Percentiles rank a stretch among this genome's conserved stretches.
Conservation (phyloP, 345 rosid species). For the Bruguiera sexangula region DNA sequence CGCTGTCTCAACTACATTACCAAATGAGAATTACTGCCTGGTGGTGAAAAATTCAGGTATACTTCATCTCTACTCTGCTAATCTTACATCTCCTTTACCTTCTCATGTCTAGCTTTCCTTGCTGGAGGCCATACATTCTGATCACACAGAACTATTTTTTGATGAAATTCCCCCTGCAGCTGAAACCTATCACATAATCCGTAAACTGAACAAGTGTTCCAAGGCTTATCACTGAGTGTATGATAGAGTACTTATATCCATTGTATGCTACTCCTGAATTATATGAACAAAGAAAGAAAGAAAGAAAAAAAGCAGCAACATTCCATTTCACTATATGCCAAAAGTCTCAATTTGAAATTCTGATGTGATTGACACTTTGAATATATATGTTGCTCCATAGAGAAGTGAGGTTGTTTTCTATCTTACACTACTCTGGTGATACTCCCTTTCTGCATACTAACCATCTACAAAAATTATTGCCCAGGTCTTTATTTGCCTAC, state of each 20-base stretch:
- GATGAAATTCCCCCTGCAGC: conserved; percentile 39
- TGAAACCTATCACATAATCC: conserved; percentile 9
- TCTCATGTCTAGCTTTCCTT: conserved; percentile 41
- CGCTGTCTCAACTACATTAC: conserved; percentile 66
- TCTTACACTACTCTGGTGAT: not conserved
- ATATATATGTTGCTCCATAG: not conserved
- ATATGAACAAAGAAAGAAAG: not conserved
- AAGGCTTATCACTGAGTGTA: not conserved
- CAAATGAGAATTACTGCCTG: conserved; percentile 65
- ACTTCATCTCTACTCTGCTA: conserved; percentile 70
- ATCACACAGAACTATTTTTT: conserved; percentile 23
- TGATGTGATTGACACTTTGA: not conserved
- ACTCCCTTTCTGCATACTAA: not conserved
- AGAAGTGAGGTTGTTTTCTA: not conserved
- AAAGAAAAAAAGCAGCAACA: not conserved
- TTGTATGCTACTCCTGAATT: not conserved
- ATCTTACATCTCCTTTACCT: conserved; percentile 71
- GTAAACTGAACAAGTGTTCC: not conserved
- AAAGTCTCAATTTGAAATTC: not conserved
- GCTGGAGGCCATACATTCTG: conserved; percentile 18
- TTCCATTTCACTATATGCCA: not conserved
- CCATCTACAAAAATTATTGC: not conserved
- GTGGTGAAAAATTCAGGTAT: conserved; percentile 56
- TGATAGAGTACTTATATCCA: not conserved
- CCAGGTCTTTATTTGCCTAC: too few relatives aligned